These are phyloP conservation scores for Cyberlindnera mycetangii DNA, from an alignment of 805 yeast species.

Conservation along the genomic window DNA sequence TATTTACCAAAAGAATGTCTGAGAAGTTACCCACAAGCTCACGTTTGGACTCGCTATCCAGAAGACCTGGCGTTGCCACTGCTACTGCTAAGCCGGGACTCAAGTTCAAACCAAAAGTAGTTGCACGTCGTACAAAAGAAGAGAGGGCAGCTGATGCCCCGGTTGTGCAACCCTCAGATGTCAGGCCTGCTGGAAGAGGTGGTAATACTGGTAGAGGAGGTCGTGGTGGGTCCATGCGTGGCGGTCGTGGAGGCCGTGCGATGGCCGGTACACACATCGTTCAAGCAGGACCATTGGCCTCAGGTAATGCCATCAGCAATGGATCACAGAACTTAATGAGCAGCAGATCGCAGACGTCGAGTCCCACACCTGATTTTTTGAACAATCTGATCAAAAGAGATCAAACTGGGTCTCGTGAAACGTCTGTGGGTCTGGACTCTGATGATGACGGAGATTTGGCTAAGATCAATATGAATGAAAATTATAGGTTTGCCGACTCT, in stretches of 20 bases:
- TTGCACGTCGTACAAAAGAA: slow-evolving; percentile 78
- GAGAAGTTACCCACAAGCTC: slow-evolving; percentile 25
- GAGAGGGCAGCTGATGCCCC: slow-evolving; percentile 82
- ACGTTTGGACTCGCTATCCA: slow-evolving; percentile 36
- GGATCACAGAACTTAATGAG: slow-evolving; percentile 17
- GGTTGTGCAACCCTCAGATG: slow-evolving; percentile 10
- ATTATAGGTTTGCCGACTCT: slow-evolving; percentile 43
- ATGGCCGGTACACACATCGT: slow-evolving; percentile 57
- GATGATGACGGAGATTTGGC: slow-evolving; percentile 42
- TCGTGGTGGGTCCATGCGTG: slow-evolving; percentile 21
- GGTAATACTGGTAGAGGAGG: slow-evolving; percentile 10
- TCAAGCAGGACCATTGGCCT: slow-evolving; percentile 68
- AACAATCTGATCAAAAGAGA: slow-evolving; percentile 33
- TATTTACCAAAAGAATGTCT: slow-evolving; percentile 22
- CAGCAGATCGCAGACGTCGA: slow-evolving; percentile 26
- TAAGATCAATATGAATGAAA: slow-evolving; percentile 63
- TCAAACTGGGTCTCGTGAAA: slow-evolving; percentile 16
- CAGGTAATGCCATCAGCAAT: slow-evolving; percentile 39
- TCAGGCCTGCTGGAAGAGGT: neutral
- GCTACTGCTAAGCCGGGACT: slow-evolving; percentile 46
- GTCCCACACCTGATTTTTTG: slow-evolving; percentile 43
- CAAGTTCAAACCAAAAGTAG: slow-evolving; percentile 84
- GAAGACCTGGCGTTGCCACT: slow-evolving; percentile 31
- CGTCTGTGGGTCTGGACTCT: slow-evolving; percentile 29
- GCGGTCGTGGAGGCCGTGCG: slow-evolving; percentile 25